Conservation (phyloP, 768 basidiomycete species). For the Gautieria morchelliformis region DNA sequence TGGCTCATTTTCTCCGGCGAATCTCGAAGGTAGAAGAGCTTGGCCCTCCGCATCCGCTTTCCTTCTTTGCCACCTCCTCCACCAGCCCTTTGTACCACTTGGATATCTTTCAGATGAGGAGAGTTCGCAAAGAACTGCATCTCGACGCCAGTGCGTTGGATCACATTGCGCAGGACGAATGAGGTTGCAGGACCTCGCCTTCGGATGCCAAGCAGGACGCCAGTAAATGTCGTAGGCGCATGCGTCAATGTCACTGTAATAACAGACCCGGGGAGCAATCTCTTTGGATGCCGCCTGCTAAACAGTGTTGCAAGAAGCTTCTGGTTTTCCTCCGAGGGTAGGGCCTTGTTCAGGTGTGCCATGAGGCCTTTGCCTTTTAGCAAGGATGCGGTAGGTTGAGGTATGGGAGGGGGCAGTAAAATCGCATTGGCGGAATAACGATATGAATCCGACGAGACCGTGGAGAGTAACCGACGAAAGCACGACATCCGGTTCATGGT, state of each 20-base stretch:
- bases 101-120: slow-evolving; percentile 82
- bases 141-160: slow-evolving; percentile 88
- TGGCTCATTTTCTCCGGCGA: slow-evolving; percentile 79
- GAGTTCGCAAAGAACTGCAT: slow-evolving; percentile 83
- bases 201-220: slow-evolving; percentile 76
- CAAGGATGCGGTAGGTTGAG: slow-evolving; percentile 33
- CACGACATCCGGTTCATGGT: not conserved
- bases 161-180: slow-evolving; percentile 82
- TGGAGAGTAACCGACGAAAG: not conserved
- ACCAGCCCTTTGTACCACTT: slow-evolving; percentile 56
- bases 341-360: slow-evolving; percentile 56
- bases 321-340: slow-evolving; percentile 61
- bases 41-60: slow-evolving; percentile 59
- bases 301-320: slow-evolving; percentile 61
- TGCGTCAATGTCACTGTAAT: slow-evolving; percentile 69
- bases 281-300: slow-evolving; percentile 53
- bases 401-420: slow-evolving; percentile 28
- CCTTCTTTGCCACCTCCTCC: slow-evolving; percentile 17
- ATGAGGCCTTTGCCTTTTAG: slow-evolving; percentile 70
- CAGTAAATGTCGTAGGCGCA: slow-evolving; percentile 77
- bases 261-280: slow-evolving; percentile 78
- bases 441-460: slow-evolving; percentile 27
- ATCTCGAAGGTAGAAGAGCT: slow-evolving; percentile 75
- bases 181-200: slow-evolving; percentile 79
- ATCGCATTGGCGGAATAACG: slow-evolving; percentile 68